phyloP scores from a whole-genome alignment of 2,329 filamentous ascomycete genomes.

The Penicillium sp. region DNA sequence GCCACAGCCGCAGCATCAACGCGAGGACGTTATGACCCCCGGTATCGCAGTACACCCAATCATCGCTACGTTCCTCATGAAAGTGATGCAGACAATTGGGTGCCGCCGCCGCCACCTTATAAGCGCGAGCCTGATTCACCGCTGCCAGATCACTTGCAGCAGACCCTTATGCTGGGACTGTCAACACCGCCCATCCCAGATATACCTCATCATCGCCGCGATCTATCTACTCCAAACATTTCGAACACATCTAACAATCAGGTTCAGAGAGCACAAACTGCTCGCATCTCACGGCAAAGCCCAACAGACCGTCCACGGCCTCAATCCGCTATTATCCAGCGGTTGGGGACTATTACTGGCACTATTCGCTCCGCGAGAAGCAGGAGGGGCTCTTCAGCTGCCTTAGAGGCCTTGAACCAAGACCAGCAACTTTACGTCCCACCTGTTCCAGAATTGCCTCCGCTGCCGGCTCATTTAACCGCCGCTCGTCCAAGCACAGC shows the following conservation, averaged over 20 bases:
- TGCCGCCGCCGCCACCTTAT: conserved; percentile 80
- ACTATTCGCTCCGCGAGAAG: conserved; percentile 20
- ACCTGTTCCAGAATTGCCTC: neutral
- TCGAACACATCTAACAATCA: conserved; percentile 1
- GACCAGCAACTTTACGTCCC: neutral
- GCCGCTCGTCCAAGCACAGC: conserved; percentile 1
- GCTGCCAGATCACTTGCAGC: conserved; percentile 39
- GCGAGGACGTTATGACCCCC: conserved; percentile 63
- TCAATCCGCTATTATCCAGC: conserved; percentile 28
- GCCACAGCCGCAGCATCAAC: conserved; percentile 73
- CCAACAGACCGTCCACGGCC: conserved; percentile 23
- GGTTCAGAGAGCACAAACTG: conserved; percentile 26
- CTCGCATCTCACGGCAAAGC: conserved; percentile 25
- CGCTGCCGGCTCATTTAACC: neutral
- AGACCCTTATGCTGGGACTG: conserved; percentile 32
- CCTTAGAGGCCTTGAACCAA: conserved; percentile 4
- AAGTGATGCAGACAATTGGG: conserved; percentile 86
- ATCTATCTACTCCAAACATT: conserved; percentile 9
- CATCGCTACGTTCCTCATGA: conserved; percentile 73
- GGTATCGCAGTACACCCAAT: conserved; percentile 31
- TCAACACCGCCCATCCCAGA: conserved; percentile 1
- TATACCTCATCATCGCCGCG: neutral
- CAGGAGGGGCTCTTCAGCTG: conserved; percentile 16
- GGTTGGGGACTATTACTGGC: conserved; percentile 28
- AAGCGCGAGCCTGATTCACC: conserved; percentile 35